Evolutionary conservation across 2,329 filamentous ascomycete genomes (phyloP).

Genomic region (Sodiomyces alkalinus): DNA sequence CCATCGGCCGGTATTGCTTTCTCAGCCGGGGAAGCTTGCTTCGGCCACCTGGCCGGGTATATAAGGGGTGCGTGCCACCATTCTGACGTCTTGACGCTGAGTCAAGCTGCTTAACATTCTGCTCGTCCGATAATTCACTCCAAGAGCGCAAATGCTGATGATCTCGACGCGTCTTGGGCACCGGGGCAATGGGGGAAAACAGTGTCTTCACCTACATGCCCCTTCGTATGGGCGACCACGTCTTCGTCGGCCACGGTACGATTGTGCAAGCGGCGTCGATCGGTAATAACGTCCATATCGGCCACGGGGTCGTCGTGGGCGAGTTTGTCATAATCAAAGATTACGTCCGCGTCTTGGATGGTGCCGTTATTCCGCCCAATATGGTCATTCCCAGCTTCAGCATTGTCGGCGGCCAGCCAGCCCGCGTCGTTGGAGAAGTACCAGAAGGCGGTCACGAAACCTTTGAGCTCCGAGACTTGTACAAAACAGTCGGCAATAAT

Average conservation of each 20-base stretch:
- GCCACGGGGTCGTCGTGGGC: conserved; percentile 59
- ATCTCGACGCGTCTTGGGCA: too few species aligned
- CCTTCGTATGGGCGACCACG: conserved; percentile 85
- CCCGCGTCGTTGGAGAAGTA: conserved; percentile 66
- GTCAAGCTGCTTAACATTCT: too few species aligned
- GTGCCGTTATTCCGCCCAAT: conserved; percentile 66
- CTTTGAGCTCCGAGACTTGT: conserved; percentile 49
- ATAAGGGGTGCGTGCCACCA: conserved; percentile 45
- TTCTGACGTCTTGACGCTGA: too few species aligned
- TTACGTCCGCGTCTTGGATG: conserved; percentile 75
- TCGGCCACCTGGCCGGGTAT: conserved; percentile 68
- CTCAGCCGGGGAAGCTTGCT: conserved; percentile 65
- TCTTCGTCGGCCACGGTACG: conserved; percentile 65
- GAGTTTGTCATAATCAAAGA: conserved; percentile 90
- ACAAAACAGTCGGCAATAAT: conserved; percentile 49
- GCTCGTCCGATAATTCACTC: rapidly evolving
- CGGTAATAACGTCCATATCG: conserved; percentile 76
- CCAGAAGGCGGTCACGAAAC: conserved; percentile 53
- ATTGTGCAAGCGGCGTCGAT: conserved; percentile 74
- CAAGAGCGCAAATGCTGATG: too few species aligned
- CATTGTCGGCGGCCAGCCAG: conserved; percentile 74
- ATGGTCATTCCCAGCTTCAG: conserved; percentile 91
- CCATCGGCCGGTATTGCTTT: conserved; percentile 84
- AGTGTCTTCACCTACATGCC: conserved; percentile 66
- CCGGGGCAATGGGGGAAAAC: too few species aligned